Evolutionary conservation across 805 yeast species (phyloP).

Genomic region (Wickerhamiella brachini): DNA sequence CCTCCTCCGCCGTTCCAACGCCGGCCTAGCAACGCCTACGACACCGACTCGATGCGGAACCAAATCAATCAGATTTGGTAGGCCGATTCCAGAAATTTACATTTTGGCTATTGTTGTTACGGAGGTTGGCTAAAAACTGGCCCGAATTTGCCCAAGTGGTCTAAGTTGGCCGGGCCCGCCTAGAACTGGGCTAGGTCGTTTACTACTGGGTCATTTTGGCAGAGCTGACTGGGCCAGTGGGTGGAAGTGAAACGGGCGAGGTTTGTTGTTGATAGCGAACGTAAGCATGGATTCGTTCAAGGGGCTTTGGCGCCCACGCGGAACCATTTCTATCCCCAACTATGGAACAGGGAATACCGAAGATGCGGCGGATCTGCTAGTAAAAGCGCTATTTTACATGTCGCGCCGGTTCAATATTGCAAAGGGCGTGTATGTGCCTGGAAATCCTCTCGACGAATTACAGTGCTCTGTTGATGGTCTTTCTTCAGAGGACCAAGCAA

Average conservation of each 20-base stretch:
- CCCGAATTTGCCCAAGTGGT: too few relatives aligned
- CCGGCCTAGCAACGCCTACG: neutral
- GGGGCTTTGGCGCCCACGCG: slow-evolving; percentile 26
- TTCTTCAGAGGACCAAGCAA: slow-evolving; percentile 21
- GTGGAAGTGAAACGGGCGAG: too few relatives aligned
- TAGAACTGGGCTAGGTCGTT: too few relatives aligned
- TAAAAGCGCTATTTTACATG: slow-evolving; percentile 44
- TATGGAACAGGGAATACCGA: slow-evolving; percentile 34
- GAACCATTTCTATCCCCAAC: slow-evolving; percentile 33
- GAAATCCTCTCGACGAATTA: slow-evolving; percentile 5
- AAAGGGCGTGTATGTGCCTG: slow-evolving; percentile 6
- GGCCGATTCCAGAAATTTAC: too few relatives aligned
- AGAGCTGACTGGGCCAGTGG: too few relatives aligned
- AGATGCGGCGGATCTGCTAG: slow-evolving; percentile 49
- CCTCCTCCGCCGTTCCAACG: slow-evolving; percentile 1
- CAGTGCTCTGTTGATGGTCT: slow-evolving; percentile 13
- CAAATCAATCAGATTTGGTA: slow-evolving; percentile 1
- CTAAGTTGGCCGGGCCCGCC: too few relatives aligned
- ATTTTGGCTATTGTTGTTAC: too few relatives aligned
- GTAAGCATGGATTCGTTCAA: slow-evolving; percentile 20
- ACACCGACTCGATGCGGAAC: neutral
- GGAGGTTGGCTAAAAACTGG: too few relatives aligned
- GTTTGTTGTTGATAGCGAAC: neutral
- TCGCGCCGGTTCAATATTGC: slow-evolving; percentile 30
- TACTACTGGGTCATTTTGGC: too few relatives aligned